A percentile compares a stretch with the other conserved stretches of the same genome.
These are phyloP conservation scores for Metarhizium guizhouense DNA, from an alignment of 2,329 filamentous ascomycete genomes.

Conservation along the genomic window DNA sequence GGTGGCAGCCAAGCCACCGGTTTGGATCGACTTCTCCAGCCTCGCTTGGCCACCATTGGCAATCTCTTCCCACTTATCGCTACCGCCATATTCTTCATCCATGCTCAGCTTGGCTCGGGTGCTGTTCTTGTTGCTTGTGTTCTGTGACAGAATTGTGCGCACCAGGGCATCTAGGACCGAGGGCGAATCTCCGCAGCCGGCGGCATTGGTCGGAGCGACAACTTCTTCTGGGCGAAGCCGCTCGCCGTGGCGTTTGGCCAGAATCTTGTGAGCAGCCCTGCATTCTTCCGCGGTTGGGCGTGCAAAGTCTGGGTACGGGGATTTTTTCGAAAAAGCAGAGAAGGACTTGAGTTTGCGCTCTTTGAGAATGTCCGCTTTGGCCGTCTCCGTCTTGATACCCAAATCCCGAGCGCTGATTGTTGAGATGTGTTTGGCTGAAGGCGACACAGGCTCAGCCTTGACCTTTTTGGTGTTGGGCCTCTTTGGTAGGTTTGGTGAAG, in stretches of 20 bases:
- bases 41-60: conserved; percentile 27
- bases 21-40: conserved; percentile 54
- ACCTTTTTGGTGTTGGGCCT: conserved; percentile 1
- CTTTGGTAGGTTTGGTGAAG: conserved; percentile 19
- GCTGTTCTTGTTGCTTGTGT: conserved; percentile 45
- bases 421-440: not conserved
- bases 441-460: conserved; percentile 2
- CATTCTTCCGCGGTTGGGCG: conserved; percentile 62
- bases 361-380: conserved; percentile 20
- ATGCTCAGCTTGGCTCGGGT: conserved; percentile 47
- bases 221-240: conserved; percentile 52
- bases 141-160: conserved; percentile 43
- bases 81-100: conserved; percentile 33
- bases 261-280: conserved; percentile 54
- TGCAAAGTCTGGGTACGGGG: conserved; percentile 59
- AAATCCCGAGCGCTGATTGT: not conserved
- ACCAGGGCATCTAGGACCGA: conserved; percentile 44
- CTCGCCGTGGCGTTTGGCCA: conserved; percentile 56
- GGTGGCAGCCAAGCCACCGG: conserved; percentile 60
- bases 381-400: not conserved
- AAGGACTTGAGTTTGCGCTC: conserved; percentile 36
- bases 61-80: conserved; percentile 34
- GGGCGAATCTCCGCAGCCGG: conserved; percentile 49
- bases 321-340: conserved; percentile 26
- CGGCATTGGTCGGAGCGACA: conserved; percentile 51